Evolutionary conservation across 495 filamentous ascomycete species (phyloP), one percentile per base, ranked within the genome.

Genomic region (Tuber microsphaerosporum): DNA sequence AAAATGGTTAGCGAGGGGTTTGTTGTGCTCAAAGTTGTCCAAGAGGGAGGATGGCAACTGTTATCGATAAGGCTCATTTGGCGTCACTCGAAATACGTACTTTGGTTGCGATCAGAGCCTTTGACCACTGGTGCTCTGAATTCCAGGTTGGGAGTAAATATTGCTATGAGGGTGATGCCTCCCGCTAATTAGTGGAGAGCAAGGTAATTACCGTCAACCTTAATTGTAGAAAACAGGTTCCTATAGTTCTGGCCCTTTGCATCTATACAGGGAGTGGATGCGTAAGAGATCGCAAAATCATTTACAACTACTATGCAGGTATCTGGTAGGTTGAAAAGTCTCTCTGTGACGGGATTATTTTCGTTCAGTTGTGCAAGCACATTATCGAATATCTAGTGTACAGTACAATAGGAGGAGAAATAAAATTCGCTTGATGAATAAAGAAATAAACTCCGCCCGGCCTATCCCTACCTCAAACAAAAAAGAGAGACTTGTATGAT

Each of bases 381-480:
- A 65, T 17, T 34, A 65, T 65, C 56, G 26, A 65, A 34, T 65
- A 34, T 65, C 56, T 65, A 65, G 31, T 65, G 31, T 65, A 65
- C 56, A 65, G 26, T 65, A 17, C 56, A 65, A 34, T 65, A 34
- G 56, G 4, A 16, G 56, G 26, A 65, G 34, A 61, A 65, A 65
- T 17, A 34, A 65, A 65, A 19, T 26, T 34, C 56, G 56, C 56
- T 65, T 26, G 56, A 34, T 61, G 12, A 61, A 61, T 65, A 31
- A 14, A 65, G 12, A 65, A 65, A 65, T 34, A 34, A 65, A 65
- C 56, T 65, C 56, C 56, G 56, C 56, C 56, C 14, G 14, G 56
- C 56, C 26, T 65, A 65, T 65, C 51, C 69, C 45, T 71, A 41
- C 46, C 42, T 51, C 61, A 74, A 19, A 74, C 43, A 71, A 75